Conservation (phyloP, 371 early-diverging fungal genomes). For the Coemansia sp. region DNA sequence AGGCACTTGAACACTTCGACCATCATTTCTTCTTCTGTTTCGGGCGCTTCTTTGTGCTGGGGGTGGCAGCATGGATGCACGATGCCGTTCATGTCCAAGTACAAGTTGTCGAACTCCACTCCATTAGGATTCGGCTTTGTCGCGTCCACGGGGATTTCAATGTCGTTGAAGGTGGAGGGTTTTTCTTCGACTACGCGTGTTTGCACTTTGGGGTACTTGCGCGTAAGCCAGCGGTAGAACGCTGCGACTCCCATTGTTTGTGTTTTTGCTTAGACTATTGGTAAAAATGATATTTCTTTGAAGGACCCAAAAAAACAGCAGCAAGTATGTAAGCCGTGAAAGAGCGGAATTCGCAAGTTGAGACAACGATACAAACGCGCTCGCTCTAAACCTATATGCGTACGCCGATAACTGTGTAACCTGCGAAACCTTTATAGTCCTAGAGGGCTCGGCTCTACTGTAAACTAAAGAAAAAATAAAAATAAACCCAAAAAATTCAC, state of each 20-base stretch:
- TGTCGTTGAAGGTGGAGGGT: slow-evolving; percentile 67
- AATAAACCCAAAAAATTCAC: neutral
- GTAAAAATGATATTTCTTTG: neutral
- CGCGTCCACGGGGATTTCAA: slow-evolving; percentile 79
- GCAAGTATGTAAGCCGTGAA: too few relatives aligned
- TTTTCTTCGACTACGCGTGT: slow-evolving; percentile 75
- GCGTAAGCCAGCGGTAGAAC: slow-evolving; percentile 87
- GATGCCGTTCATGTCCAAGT: slow-evolving; percentile 99
- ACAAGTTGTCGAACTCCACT: slow-evolving; percentile 92
- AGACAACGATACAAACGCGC: too few relatives aligned
- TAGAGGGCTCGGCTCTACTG: neutral
- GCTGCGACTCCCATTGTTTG: slow-evolving; percentile 78
- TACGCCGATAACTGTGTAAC: neutral
- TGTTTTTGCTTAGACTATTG: neutral
- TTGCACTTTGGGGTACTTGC: slow-evolving; percentile 92
- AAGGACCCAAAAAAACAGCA: neutral
- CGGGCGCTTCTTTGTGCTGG: slow-evolving; percentile 83
- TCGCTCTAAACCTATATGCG: neutral
- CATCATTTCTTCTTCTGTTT: slow-evolving; percentile 95
- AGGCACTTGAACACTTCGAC: slow-evolving; percentile 92
- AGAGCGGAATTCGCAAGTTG: too few relatives aligned
- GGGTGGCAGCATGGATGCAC: slow-evolving; percentile 99
- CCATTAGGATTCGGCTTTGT: slow-evolving; percentile 92
- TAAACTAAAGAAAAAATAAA: neutral
- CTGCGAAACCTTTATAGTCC: too few relatives aligned